These are phyloP conservation scores for Solanum verrucosum DNA, from an alignment of 257 asterid genomes.

Conservation along the genomic window DNA sequence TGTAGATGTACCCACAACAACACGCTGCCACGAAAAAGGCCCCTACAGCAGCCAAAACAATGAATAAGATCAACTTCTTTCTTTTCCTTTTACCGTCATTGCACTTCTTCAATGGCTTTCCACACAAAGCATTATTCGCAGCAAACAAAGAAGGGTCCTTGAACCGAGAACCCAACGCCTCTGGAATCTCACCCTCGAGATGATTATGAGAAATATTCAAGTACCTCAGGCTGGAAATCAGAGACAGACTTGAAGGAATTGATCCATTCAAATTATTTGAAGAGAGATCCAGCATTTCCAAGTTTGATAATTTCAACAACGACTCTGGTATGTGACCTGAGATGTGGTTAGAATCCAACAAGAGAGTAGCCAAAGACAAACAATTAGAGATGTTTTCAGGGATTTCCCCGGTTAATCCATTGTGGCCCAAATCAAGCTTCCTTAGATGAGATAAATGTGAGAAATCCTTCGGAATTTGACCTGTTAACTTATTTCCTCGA, in stretches of 20 bases:
- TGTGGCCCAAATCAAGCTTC: constrained; percentile 49
- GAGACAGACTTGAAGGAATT: constrained; percentile 48
- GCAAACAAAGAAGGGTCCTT: constrained; percentile 42
- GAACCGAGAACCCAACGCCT: constrained; percentile 44
- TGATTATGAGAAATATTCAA: constrained; percentile 51
- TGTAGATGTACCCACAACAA: constrained; percentile 56
- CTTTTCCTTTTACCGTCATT: constrained; percentile 25
- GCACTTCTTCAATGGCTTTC: constrained; percentile 48
- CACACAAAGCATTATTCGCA: constrained; percentile 53
- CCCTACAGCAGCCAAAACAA: constrained; percentile 51
- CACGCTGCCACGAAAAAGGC: constrained; percentile 40
- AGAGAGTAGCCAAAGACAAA: constrained; percentile 30
- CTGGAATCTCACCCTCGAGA: constrained; percentile 74
- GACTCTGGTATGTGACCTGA: constrained; percentile 32
- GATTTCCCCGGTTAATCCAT: constrained; percentile 45
- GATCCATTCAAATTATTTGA: constrained; percentile 33
- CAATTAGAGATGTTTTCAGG: constrained; percentile 48
- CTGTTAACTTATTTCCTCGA: constrained; percentile 37
- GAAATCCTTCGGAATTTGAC: constrained; percentile 38
- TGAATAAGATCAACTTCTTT: constrained; percentile 48
- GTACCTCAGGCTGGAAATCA: constrained; percentile 23
- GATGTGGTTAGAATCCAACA: constrained; percentile 33
- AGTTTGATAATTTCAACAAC: constrained; percentile 13
- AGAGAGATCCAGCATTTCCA: constrained; percentile 24
- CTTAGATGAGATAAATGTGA: constrained; percentile 35